phyloP scores from a whole-genome alignment of 1,284 basidiomycete genomes.

The Cryptococcus sp. region DNA sequence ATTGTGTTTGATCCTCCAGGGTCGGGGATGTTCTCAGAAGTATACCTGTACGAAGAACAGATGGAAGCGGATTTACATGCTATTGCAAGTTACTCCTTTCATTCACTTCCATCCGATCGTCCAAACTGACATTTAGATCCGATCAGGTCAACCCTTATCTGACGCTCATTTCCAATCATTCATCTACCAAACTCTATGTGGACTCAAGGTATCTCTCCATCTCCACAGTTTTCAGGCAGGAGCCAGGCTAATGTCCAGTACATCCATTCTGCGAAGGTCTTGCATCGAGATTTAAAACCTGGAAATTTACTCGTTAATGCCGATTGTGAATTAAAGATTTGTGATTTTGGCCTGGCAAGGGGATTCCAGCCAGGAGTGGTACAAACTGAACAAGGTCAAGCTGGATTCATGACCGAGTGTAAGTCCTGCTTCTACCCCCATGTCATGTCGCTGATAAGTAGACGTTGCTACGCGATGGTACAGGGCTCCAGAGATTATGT shows the following conservation, averaged over 20 bases:
- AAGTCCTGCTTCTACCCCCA: conserved; percentile 11
- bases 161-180: conserved; percentile 99
- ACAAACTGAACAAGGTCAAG: conserved; percentile 63
- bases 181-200: conserved; percentile 97
- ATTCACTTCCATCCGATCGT: background rate
- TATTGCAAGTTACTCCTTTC: conserved; percentile 61
- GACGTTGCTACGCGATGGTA: conserved; percentile 95
- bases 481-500: conserved; percentile 94
- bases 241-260: conserved; percentile 55
- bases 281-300: conserved; percentile 97
- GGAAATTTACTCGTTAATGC: conserved; percentile 93
- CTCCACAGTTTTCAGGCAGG: background rate
- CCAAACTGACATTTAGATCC: conserved; percentile 59
- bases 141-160: conserved; percentile 93
- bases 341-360: conserved; percentile 95
- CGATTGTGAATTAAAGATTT: conserved; percentile 96
- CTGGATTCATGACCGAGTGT: conserved; percentile 99
- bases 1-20: conserved; percentile 75
- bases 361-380: conserved; percentile 78
- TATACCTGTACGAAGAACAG: conserved; percentile 93
- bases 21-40: conserved; percentile 86
- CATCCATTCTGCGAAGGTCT: conserved; percentile 96
- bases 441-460: conserved; percentile 8
- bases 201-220: conserved; percentile 58
- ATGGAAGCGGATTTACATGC: conserved; percentile 99